Evolutionary conservation across 2,329 filamentous ascomycete species (phyloP), one percentile per base, ranked within the genome.

Genomic region (Aspergillus jensenii): DNA sequence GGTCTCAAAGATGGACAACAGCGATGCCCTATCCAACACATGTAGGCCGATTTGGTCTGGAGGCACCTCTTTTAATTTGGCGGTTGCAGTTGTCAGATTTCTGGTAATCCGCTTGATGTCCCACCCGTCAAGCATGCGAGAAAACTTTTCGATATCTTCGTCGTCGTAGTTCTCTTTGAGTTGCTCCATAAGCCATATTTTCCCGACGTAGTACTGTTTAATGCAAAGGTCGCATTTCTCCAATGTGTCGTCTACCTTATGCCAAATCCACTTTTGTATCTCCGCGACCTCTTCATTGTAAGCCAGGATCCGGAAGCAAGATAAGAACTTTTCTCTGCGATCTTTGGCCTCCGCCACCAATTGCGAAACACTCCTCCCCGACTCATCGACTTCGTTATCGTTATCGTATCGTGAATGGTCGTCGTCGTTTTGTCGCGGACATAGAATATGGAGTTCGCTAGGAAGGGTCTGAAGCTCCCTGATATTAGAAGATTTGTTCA

Each of bases 1-100:
- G 0, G 90, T 88, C 72, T 98, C 93, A 67, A 96, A 96, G 31
- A 98, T 84, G 11, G 91, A 88, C 58, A 95, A 84, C 51, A 96
- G 84, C 6, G 90, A 86, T 27, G 84, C 78, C 2, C 82, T 77
- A 27, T 84, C 80, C 25, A 87, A 71, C 25, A 79, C 73, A 52
- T 74, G 72, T 37, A 85, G 77, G 21, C 76, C 79, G 40, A 85
- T 80, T 57, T 81, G 68, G 44, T 81, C 76, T 3, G 80, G 77
- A 2, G 84, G 79, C 7, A 82, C 71, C 12, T 74, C 73, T 58
- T 77, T 75, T 41, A 89, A 81, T 52, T 82, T 81, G 2, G 79
- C 69, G 52, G 82, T 79, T 2, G 86, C 87, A 64, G 77, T 80
- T n/a, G 76, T 71, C 27, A 90, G 74, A 48, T 87, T 87, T 48